These are phyloP conservation scores for Populus pruinosa DNA, from an alignment of 345 rosid species.

Conservation along the genomic window DNA sequence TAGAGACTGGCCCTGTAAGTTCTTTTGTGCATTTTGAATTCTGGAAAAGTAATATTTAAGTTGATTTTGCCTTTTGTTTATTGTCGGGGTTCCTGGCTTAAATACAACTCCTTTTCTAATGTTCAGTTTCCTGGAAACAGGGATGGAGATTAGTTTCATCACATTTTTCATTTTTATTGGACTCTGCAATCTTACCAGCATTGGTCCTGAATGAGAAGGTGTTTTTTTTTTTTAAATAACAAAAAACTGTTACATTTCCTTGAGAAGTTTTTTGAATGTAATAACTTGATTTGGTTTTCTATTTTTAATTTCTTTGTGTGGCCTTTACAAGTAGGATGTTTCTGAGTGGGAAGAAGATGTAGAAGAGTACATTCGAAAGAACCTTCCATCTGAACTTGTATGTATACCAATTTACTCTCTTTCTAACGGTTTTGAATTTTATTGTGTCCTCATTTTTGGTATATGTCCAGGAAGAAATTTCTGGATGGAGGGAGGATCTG, in stretches of 20 bases:
- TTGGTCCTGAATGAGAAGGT: conserved; percentile 75
- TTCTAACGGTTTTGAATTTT: conserved; percentile 8
- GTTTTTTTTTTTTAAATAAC: conserved; percentile 8
- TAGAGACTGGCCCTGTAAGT: conserved; percentile 88
- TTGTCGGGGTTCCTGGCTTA: not conserved
- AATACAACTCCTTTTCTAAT: conserved; percentile 4
- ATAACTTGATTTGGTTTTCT: not conserved
- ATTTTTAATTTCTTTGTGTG: not conserved
- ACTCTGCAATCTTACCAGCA: conserved; percentile 74
- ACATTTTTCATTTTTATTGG: conserved; percentile 67
- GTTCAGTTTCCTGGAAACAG: conserved; percentile 36
- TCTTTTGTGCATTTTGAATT: conserved; percentile 1
- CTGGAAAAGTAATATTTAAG: not conserved
- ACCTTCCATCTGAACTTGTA: conserved; percentile 85
- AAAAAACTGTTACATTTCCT: not conserved
- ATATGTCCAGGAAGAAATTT: conserved; percentile 61
- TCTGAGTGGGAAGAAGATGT: conserved; percentile 90
- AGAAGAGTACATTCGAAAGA: conserved; percentile 78
- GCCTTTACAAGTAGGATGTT: conserved; percentile 50
- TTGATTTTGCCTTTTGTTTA: not conserved
- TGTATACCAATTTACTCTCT: conserved; percentile 17
- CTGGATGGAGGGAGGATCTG: conserved; percentile 91
- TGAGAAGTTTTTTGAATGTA: conserved; percentile 2
- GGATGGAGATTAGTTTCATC: conserved; percentile 95
- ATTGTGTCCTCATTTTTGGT: conserved; percentile 2